Conservation (phyloP, 1,284 basidiomycete genomes). For the Ganoderma lucidum region DNA sequence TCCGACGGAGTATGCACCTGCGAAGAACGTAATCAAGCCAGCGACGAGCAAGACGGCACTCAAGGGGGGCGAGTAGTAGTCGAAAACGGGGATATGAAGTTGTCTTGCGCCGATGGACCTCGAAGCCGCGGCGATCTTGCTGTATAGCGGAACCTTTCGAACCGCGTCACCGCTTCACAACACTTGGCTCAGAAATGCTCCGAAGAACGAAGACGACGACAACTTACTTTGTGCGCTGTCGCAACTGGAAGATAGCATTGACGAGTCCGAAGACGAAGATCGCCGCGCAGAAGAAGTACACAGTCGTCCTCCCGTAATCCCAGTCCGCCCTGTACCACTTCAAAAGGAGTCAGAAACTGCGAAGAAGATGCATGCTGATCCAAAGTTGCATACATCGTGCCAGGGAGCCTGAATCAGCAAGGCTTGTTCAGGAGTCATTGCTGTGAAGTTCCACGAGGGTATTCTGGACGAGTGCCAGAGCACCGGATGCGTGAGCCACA, state of each 20-base stretch:
- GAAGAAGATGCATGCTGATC: not conserved
- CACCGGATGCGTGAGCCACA: conserved; percentile 40
- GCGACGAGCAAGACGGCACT: conserved; percentile 41
- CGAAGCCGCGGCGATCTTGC: conserved; percentile 35
- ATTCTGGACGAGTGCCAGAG: conserved; percentile 39
- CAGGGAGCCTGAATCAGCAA: conserved; percentile 28
- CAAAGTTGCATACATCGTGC: conserved; percentile 29
- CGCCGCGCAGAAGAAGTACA: conserved; percentile 43
- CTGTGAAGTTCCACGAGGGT: conserved; percentile 30
- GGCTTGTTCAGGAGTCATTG: conserved; percentile 37
- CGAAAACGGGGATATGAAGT: conserved; percentile 33
- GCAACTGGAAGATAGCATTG: conserved; percentile 13
- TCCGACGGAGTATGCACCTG: conserved; percentile 30
- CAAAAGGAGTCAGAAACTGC: not conserved
- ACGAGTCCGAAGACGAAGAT: conserved; percentile 32
- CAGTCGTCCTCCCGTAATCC: conserved; percentile 43
- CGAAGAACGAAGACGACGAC: not conserved
- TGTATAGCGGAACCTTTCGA: conserved; percentile 21
- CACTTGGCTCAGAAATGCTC: not conserved
- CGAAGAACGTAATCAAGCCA: conserved; percentile 43
- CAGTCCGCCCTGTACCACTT: conserved; percentile 44
- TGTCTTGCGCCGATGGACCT: conserved; percentile 40
- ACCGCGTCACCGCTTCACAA: not conserved
- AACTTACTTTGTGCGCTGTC: conserved; percentile 14
- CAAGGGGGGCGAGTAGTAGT: conserved; percentile 46